A percentile compares a stretch with the other conserved stretches of the same genome.
Evolutionary conservation across 495 filamentous ascomycete species (phyloP).

Genomic region (Amniculicola lignicola): DNA sequence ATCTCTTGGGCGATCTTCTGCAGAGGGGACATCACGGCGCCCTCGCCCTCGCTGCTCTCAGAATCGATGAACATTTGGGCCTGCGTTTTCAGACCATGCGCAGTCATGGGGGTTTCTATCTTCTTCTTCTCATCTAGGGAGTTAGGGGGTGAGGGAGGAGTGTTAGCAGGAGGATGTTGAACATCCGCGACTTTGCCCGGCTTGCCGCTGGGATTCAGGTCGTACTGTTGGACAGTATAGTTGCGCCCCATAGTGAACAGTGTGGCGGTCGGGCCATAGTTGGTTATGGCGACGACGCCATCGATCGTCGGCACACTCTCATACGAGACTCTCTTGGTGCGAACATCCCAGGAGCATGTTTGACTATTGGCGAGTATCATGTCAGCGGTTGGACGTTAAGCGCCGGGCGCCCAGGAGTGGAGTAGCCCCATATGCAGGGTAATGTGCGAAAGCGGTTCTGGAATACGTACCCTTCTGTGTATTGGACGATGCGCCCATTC

Average conservation of each 20-base stretch:
- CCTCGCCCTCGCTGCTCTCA: conserved; percentile 61
- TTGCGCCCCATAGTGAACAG: conserved; percentile 89
- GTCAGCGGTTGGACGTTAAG: conserved; percentile 28
- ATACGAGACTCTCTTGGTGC: conserved; percentile 89
- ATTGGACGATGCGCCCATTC: conserved; percentile 93
- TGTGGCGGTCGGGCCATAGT: conserved; percentile 85
- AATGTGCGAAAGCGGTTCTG: conserved; percentile 17
- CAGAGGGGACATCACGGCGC: conserved; percentile 56
- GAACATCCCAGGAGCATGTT: conserved; percentile 92
- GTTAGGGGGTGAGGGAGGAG: conserved; percentile 74
- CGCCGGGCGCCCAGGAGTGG: conserved; percentile 3
- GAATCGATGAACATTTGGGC: conserved; percentile 50
- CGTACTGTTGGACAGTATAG: conserved; percentile 89
- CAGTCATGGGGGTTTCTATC: conserved; percentile 37
- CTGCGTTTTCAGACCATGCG: conserved; percentile 10
- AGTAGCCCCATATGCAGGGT: conserved; percentile 26
- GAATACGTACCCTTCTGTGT: conserved; percentile 74
- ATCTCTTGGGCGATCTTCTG: conserved; percentile 61
- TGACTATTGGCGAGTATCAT: conserved; percentile 56
- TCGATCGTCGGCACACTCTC: conserved; percentile 83
- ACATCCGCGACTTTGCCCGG: conserved; percentile 77
- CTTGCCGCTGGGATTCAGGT: conserved; percentile 61
- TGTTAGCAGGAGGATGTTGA: conserved; percentile 71
- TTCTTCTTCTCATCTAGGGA: conserved; percentile 62
- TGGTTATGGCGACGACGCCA: conserved; percentile 73